Conservation (phyloP, 2,329 filamentous ascomycete species). For the Biscogniauxia mediterranea region DNA sequence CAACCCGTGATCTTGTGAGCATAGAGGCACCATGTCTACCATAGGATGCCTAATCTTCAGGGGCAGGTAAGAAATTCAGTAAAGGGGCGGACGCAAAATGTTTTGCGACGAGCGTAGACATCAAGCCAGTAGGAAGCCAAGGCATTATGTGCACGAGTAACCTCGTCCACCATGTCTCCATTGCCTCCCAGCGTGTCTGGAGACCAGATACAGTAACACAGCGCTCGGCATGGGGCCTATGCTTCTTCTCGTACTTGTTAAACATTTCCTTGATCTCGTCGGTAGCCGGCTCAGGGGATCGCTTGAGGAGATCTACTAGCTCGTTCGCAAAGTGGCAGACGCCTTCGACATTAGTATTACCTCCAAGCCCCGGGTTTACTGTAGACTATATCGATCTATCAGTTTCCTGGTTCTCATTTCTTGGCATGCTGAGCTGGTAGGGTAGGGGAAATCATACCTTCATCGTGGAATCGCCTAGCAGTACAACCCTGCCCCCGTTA, state of each 20-base stretch:
- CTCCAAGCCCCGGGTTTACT: slow-evolving; percentile 18
- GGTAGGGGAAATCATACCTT: slow-evolving; percentile 9
- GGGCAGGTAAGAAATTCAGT: slow-evolving; percentile 2
- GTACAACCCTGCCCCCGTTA: slow-evolving; percentile 17
- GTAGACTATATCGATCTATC: slow-evolving; percentile 8
- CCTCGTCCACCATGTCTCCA: slow-evolving; percentile 16
- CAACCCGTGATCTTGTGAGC: too few relatives aligned
- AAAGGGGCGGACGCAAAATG: slow-evolving; percentile 3
- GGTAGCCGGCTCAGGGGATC: slow-evolving; percentile 2
- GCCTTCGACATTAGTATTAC: slow-evolving; percentile 19
- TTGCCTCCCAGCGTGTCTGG: slow-evolving; percentile 19
- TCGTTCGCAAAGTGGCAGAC: slow-evolving; percentile 16
- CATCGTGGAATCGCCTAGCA: slow-evolving; percentile 15
- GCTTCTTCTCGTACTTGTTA: slow-evolving; percentile 15
- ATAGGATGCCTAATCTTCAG: neutral
- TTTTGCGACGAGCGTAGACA: slow-evolving; percentile 3
- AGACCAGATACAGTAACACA: slow-evolving; percentile 8
- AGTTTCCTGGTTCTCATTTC: neutral
- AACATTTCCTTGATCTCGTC: slow-evolving; percentile 14
- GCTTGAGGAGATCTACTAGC: slow-evolving; percentile 10
- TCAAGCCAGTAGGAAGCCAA: slow-evolving; percentile 1
- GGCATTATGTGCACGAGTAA: slow-evolving; percentile 1
- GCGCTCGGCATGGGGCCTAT: slow-evolving; percentile 13
- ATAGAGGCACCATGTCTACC: too few relatives aligned
- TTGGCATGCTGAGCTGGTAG: neutral